Evolutionary conservation across 768 basidiomycete species (phyloP).

Genomic region (Coprinopsis marcescibilis): DNA sequence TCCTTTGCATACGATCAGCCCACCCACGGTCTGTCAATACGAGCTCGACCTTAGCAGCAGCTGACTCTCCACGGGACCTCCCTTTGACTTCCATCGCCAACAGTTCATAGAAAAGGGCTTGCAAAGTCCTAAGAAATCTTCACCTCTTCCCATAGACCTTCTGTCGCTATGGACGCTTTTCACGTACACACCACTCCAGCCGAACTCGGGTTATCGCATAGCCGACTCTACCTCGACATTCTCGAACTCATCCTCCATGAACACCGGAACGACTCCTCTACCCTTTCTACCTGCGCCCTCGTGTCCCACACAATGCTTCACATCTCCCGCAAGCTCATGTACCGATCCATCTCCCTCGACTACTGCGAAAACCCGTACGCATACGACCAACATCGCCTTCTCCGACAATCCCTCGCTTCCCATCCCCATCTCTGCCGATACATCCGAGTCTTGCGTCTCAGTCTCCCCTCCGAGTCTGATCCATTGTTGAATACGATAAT

Average conservation of each 20-base stretch:
- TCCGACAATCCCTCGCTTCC: neutral
- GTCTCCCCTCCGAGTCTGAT: neutral
- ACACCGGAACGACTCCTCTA: constrained; percentile 1
- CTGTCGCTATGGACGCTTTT: too few relatives aligned
- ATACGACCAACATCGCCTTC: constrained; percentile 3
- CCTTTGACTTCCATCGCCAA: too few relatives aligned
- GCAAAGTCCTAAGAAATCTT: too few relatives aligned
- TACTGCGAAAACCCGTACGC: constrained; percentile 11
- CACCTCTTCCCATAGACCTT: too few relatives aligned
- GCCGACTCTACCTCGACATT: constrained; percentile 8
- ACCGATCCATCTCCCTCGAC: constrained; percentile 9
- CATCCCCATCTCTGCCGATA: constrained; percentile 2
- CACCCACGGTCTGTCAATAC: too few relatives aligned
- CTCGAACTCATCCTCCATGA: constrained; percentile 10
- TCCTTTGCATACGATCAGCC: too few relatives aligned
- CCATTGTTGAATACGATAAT: neutral
- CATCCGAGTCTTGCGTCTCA: neutral
- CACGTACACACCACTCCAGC: too few relatives aligned
- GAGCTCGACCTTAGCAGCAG: too few relatives aligned
- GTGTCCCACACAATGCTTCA: constrained; percentile 5
- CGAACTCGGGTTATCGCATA: too few relatives aligned
- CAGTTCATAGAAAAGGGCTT: too few relatives aligned
- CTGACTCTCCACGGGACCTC: too few relatives aligned
- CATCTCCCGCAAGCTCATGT: constrained; percentile 5
- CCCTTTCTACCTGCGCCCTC: constrained; percentile 1